Evolutionary conservation across 345 rosid species (phyloP), one percentile per base, ranked within the genome.

Genomic region (Euphorbia lathyris): DNA sequence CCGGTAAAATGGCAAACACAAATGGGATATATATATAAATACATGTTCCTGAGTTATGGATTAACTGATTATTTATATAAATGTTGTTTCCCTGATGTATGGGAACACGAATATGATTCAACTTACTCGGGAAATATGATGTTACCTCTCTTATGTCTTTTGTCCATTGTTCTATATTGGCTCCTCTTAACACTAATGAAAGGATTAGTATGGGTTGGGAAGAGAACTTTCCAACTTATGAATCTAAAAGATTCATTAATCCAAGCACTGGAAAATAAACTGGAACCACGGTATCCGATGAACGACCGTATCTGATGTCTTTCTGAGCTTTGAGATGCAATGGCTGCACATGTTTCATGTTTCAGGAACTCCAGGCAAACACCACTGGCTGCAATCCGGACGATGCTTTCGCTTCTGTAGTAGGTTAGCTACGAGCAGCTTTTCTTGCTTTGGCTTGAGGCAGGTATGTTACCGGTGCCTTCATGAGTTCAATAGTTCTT

Each of bases 341-440:
- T 59, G 64, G 77, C 68, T 29, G 83, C 86, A 38, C 23, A 26
- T 63, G 65, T 86, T 88, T 89, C 89, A 87, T 5, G 88, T 79
- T 65, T 84, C 92, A 10, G 90, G 89, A 16, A 87, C 65, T 34
- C 89, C 91, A 9, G 89, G 88, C 72, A 87, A 75, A 59, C 91
- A 83, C 89, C 88, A 83, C 52, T 87, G 92, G 76, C 84, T 83
- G 78, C 89, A 87, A 75, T 87, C 92, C 0, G 80, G 70, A 1
- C 58, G 66, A 38, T 47, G 9, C 47, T 70, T 55, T 4, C 73
- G 80, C 17, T 72, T 66, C 69, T 50, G 56, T 63, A 25, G 55
- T 23, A 62, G 73, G 43, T 50, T 30, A n/a, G n/a, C 62, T 7
- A 56, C 40, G 59, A 61, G 45, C 13, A 62, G 48, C 58, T 74